Base-by-base conservation (phyloP, 2,329 filamentous ascomycete species). In the Botrytis aclada region DNA sequence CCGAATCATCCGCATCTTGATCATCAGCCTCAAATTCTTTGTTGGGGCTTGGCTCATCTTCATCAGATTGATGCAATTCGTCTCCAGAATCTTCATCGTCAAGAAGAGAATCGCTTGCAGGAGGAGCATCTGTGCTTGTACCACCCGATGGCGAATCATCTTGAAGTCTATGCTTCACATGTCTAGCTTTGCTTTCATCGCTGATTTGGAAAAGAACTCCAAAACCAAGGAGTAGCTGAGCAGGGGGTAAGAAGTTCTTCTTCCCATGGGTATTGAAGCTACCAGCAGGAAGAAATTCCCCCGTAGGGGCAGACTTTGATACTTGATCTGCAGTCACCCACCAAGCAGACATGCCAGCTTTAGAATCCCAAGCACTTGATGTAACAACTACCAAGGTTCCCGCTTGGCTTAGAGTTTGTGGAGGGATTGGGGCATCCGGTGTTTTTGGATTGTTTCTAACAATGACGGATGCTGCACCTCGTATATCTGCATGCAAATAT, bases 241-340 rank as follows among this genome's bases (percentile, higher is more conserved):
- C 92, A 1, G 96, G 95, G 0, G 95, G 93, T 51, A 99, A 82
- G 77, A 92, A 96, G 79, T 97, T 97, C 84, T 98, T 98, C 83
- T 93, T 92, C 3, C 95, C 95, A 54, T 88, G 88, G 65, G 98
- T 86, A 82, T 91, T 89, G 81, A 99, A 98, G 75, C 89, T 89
- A 29, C 95, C 96, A 0, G 88, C 86, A 0, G 90, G 88, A 10
- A 99, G 83, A 77, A 93, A 95, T 77, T 97, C 95, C 37, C 95
- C 95, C 0, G 88, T 89, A 0, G 90, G 86, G 0, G 92, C 91
- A 47, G 90, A 93, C 83, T 98, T 98, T 16, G 93, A 94, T 0
- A 99, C 93, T 81, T 98, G 95, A 71, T 95, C 91, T 2, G 93
- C 92, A 75, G 91, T 90, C 0, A 97, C 95, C 96, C 96, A 99